Base-by-base conservation (phyloP, 139 green algal genomes). In the Pedinophyceae sp. region DNA sequence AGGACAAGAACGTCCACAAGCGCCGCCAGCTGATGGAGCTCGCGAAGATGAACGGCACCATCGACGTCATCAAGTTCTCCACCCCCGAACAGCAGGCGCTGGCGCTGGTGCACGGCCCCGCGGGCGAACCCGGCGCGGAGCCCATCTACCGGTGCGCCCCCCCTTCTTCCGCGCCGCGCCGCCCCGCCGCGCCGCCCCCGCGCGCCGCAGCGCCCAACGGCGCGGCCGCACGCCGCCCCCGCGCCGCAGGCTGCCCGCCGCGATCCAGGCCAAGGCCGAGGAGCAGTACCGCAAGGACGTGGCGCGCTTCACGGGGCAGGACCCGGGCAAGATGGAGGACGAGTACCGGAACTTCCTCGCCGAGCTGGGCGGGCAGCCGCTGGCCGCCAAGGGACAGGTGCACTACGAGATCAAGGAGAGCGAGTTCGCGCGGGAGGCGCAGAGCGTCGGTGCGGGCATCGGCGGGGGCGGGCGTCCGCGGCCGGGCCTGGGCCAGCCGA, bases 281-380 rank as follows among this genome's bases (percentile, higher is more conserved):
- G 49, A 55, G 23, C 24, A 40, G 49, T 55, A 55, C 49, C 27
- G 29, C 16, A 5, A 13, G 22, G 49, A 55, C 23, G 49, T 55
- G 49, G 49, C 49, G 24, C 27, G 49, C 17, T 55, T 55, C 29
- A 55, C 49, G n/a, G 49, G 49, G 5, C 24, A 55, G 49, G 49
- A 55, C 49, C 49, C 49, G 5, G n/a, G 23, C 49, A 30, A 29
- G 49, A 27, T 55, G 20, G 49, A 55, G 24, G n/a, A 28, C 20
- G 49, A 55, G 23, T 55, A 55, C 49, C n/a, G 34, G 49, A 39
- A 29, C 23, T 55, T 55, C 49, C 29, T 55, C 24, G 23, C 30
- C 20, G 49, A 55, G 49, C 24, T 55, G 6, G 49, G 49, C 24
- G 49, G 49, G 10, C 10, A 43, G 10, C 34, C 34, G 10, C 7